Evolutionary conservation across 192 early-diverging fungal species (phyloP), one percentile per base, ranked within the genome.

Genomic region (Mortierella hygrophila): DNA sequence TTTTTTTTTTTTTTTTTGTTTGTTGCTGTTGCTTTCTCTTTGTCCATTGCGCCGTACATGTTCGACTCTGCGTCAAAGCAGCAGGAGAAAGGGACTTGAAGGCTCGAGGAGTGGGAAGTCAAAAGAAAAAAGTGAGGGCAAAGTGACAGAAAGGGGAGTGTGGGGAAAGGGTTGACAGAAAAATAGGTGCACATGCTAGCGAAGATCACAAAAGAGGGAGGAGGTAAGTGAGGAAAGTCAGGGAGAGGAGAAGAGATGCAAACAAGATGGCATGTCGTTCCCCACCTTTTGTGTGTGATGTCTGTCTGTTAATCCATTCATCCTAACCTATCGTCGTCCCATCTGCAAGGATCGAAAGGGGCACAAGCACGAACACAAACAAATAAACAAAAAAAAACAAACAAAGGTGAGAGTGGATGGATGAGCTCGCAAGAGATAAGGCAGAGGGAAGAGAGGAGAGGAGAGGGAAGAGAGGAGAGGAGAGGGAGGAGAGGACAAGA

Each of bases 351-450:
- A 52, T 52, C 49, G 18, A 52, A 52, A 52, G 18, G 49, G 49
- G 49, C 49, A 52, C 49, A n/a, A 11, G 54, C 49, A 75, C 20
- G 29, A 55, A 35, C 29, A 75, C 23, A 73, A 73, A 75, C 40
- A 75, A 38, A 75, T 23, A 75, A 38, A 75, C 38, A 23, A 40
- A 57, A 57, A 55, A 3, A 63, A 38, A 60, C 15, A 60, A 38
- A 21, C 52, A 63, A 75, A 57, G 44, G 44, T 46, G 44, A 46
- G 20, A 20, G 47, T 52, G 47, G 47, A 20, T 52, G 49, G 49
- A 6, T 52, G 49, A 52, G 49, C 49, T 35, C 35, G 18, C 49
- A 52, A 21, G 18, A 52, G 49, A 52, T 52, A 52, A 52, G 76
- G 32, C 35, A 35, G 40, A 46, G 44, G 13, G 44, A 9, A 37